These are phyloP conservation scores for Chlorella sp. DNA, from an alignment of 139 green algal genomes.

Conservation along the genomic window DNA sequence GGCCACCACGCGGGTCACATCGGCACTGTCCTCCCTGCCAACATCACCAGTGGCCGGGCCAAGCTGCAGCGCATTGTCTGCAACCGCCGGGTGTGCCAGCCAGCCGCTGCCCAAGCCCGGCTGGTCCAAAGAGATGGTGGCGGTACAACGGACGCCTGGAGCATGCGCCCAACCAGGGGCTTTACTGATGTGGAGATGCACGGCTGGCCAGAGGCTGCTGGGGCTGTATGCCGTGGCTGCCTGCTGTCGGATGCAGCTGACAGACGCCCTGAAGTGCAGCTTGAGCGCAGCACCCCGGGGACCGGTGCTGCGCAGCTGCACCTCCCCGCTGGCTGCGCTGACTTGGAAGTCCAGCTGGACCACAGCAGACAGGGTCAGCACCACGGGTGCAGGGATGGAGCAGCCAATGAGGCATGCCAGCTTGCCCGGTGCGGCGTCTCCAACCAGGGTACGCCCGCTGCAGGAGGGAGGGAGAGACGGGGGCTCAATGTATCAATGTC, in stretches of 20 bases:
- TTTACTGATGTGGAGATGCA: neutral
- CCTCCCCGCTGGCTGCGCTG: neutral
- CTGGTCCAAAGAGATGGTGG: neutral
- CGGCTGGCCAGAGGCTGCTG: neutral
- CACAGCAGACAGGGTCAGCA: neutral
- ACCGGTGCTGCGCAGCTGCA: neutral
- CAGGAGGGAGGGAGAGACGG: neutral
- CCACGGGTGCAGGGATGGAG: slow-evolving; percentile 54
- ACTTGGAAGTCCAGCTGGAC: slow-evolving; percentile 28
- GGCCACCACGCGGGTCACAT: slow-evolving; percentile 31
- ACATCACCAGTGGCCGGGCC: slow-evolving; percentile 38
- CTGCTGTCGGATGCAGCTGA: neutral
- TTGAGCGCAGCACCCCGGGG: no score
- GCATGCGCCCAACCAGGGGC: neutral
- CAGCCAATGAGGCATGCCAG: slow-evolving; percentile 31
- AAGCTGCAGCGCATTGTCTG: slow-evolving; percentile 52
- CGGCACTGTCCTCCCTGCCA: slow-evolving; percentile 4
- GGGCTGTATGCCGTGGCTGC: neutral
- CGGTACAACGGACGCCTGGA: neutral
- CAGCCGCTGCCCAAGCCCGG: neutral
- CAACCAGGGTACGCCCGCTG: neutral
- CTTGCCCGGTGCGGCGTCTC: neutral
- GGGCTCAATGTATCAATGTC: neutral
- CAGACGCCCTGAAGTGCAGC: neutral
- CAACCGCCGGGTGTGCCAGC: slow-evolving; percentile 41